These are phyloP conservation scores for Fusarium verticillioides DNA, from an alignment of 2,329 filamentous ascomycete species.

Conservation along the genomic window DNA sequence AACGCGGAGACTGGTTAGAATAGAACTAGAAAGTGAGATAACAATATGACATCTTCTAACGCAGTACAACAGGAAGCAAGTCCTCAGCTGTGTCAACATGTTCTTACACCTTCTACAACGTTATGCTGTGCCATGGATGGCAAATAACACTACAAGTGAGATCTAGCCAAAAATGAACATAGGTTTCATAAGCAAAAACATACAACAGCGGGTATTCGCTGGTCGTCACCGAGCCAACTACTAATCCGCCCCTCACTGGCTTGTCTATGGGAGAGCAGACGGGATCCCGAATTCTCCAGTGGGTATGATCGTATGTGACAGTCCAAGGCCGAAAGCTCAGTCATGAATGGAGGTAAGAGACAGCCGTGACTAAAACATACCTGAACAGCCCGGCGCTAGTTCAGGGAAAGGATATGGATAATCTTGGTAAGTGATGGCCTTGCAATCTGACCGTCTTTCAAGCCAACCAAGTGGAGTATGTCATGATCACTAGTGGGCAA, in stretches of 20 bases:
- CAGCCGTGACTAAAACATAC: fast-evolving
- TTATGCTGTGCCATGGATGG: fast-evolving
- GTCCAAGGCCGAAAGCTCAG: fast-evolving
- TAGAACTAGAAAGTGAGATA: fast-evolving
- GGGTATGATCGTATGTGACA: background rate
- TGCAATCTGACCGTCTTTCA: too few relatives aligned
- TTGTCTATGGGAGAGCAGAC: constrained; percentile 2
- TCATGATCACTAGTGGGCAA: fast-evolving
- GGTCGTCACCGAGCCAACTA: background rate
- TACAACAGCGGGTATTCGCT: background rate
- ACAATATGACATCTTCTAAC: fast-evolving
- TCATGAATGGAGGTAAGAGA: fast-evolving
- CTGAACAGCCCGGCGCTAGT: too few relatives aligned
- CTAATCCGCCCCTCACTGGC: background rate
- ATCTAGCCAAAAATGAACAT: fast-evolving
- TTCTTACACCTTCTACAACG: fast-evolving
- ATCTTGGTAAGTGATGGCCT: too few relatives aligned
- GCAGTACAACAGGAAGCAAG: fast-evolving
- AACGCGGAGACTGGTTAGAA: fast-evolving
- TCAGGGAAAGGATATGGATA: too few relatives aligned
- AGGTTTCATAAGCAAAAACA: background rate
- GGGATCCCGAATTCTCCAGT: constrained; percentile 4
- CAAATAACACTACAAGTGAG: fast-evolving
- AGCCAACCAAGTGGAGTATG: background rate
- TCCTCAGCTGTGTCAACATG: fast-evolving